These are phyloP conservation scores for Xanthoconium separans DNA, from an alignment of 1,284 basidiomycete genomes.

Conservation along the genomic window DNA sequence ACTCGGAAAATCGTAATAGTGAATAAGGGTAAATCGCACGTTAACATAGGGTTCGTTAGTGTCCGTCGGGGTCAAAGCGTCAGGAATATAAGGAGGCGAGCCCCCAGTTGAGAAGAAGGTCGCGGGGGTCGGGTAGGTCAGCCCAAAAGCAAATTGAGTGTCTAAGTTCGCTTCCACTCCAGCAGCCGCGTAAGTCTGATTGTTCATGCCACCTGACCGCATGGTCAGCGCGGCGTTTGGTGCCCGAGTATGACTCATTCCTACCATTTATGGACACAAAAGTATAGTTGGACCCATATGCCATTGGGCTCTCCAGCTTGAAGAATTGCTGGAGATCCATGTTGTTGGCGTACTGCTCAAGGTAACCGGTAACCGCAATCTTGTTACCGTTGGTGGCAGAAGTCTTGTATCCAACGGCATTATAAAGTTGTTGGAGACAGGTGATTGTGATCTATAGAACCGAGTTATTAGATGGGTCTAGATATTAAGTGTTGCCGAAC, in stretches of 20 bases:
- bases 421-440: conserved; percentile 35
- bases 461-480: conserved; percentile 23
- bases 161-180: conserved; percentile 74
- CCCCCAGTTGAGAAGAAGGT: conserved; percentile 65
- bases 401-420: conserved; percentile 42
- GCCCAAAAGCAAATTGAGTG: conserved; percentile 63
- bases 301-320: conserved; percentile 37
- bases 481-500: conserved; percentile 34
- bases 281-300: conserved; percentile 31
- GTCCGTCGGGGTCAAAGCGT: conserved; percentile 38
- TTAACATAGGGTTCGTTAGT: conserved; percentile 67
- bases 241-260: not conserved
- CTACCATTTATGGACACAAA: conserved; percentile 50
- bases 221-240: not conserved
- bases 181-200: conserved; percentile 52
- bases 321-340: conserved; percentile 44
- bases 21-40: conserved; percentile 30
- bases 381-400: conserved; percentile 41
- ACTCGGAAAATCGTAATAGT: not conserved
- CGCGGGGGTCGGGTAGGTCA: conserved; percentile 48
- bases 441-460: conserved; percentile 42
- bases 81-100: conserved; percentile 57
- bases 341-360: conserved; percentile 55
- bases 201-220: conserved; percentile 52
- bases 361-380: conserved; percentile 58